Evolutionary conservation across 805 yeast genomes (phyloP), one percentile per base, ranked within the genome.

Genomic region (Pichia rugopelliculosa): DNA sequence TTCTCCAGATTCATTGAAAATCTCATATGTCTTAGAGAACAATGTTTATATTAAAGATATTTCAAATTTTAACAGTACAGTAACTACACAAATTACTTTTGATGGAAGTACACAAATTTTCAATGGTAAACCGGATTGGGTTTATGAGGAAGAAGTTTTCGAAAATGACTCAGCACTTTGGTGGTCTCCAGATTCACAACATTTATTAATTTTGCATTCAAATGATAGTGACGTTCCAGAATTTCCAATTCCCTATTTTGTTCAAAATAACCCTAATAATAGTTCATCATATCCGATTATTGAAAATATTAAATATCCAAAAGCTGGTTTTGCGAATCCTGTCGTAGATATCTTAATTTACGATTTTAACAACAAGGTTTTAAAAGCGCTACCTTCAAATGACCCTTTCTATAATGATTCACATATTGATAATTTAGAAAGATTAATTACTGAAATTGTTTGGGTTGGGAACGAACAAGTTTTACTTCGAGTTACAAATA

Each of bases 61-160:
- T 48, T 53, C 33, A 18, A 45, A 59, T 36, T 50, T 56, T 38
- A 23, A 41, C 26, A 44, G 52, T 24, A 51, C 61, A 18, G 53
- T 67, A 0, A 56, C 68, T 0, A 66, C 57, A 6, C 82, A 79
- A 53, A 66, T 86, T 13, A 85, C 96, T 0, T 50, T 51, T 37
- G 93, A 85, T 58, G 96, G 96, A 15, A 80, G 81, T 30, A 73
- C 70, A 1, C 73, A 78, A 53, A 70, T 87, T 8, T 87, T 88
- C 66, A 84, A 89, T 60, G 96, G 96, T 2, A 82, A 82, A 51
- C 95, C 96, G 0, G 96, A 88, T 60, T 88, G 96, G 96, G 95
- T 87, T 8, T 88, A 88, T 56, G 96, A 89, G 59, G 96, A 88
- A 56, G 96, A 88, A 64, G 93, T 88, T 0, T 74, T 85, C 45